Evolutionary conservation across 306 rosid species (phyloP), one percentile per base, ranked within the genome.

Genomic region (Acacia acuminata): DNA sequence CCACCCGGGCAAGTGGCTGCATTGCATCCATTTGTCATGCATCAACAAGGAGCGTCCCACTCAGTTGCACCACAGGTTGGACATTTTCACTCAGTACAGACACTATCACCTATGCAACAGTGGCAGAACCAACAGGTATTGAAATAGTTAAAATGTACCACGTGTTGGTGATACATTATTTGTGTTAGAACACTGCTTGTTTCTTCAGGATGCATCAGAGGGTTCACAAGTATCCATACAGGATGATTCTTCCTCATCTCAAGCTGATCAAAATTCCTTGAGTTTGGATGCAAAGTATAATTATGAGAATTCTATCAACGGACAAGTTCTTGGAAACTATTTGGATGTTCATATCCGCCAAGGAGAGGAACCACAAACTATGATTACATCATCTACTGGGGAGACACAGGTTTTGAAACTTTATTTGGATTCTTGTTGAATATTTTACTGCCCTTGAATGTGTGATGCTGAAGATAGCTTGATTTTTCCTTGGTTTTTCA

Each of bases 51-150:
- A 79, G 91, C 85, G 63, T 89, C 95, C 79, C 93, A 90, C 63
- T 87, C 97, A 64, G 89, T 93, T 83, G 85, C 90, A 76, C 81
- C 97, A 20, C 98, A 93, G 83, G 89, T 90, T 81, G 97, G 97
- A 75, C 93, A 91, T 78, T 94, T 90, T 87, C 94, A 94, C 55
- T 83, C 94, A 19, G 81, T 88, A 85, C 90, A 95, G 10, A 86
- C 94, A 76, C 69, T 93, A 77, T 86, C 97, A 17, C 91, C 94
- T 85, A 81, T 92, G 78, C 99, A 94, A 81, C 97, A 89, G 73
- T 96, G 99, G 98, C 97, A 92, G 73, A 88, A 88, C 86, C 94
- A 90, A 69, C 97, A 90, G 97, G 99, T 96, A 77, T 55, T 81
- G 67, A 48, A 50, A 63, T 44, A 77, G 38, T 60, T 73, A 83